Evolutionary conservation across 2,329 filamentous ascomycete genomes (phyloP), one percentile per base, ranked within the genome.

Genomic region (Botrytis porri): DNA sequence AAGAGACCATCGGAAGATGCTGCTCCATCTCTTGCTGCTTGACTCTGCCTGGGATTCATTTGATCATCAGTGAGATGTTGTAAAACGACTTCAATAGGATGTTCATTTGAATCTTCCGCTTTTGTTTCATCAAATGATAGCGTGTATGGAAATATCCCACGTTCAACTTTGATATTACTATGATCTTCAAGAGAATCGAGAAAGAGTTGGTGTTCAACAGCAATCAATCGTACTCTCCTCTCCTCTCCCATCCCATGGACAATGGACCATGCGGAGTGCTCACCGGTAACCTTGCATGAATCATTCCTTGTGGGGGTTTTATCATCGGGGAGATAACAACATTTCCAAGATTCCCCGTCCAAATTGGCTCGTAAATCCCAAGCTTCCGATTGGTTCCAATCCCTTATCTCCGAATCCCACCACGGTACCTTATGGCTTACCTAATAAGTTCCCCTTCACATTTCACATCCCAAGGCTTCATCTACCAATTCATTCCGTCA

Each of bases 21-120:
- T n/a, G 70, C 70, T 12, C 75, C 74, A 63, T 75, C 73, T 75
- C 6, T 76, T 77, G 18, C 81, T 76, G 25, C 80, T 80, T 74
- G 76, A 59, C 81, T 82, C 80, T 86, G 83, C 72, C 84, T 77
- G 75, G 87, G 87, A 1, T 85, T 87, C 0, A 86, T 84, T 77
- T 91, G 88, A 45, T 89, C 84, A 25, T 90, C 87, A 0, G 83
- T 84, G 9, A 91, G 82, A 75, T 89, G 86, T 6, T 85, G 84
- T 22, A 93, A 80, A 39, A 83, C 85, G 20, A 92, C 85, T 0
- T 85, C 88, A 51, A 93, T 85, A 0, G 91, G 90, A 77, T 91
- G 89, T 1, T 86, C 84, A 2, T 84, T 81, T 22, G 83, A 80
- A 67, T 88, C 84, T 20, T 87, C 84, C 10, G 84, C 83, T 63